Evolutionary conservation across 805 yeast species (phyloP), one percentile per base, ranked within the genome.

Genomic region (Scheffersomyces amazonensis): DNA sequence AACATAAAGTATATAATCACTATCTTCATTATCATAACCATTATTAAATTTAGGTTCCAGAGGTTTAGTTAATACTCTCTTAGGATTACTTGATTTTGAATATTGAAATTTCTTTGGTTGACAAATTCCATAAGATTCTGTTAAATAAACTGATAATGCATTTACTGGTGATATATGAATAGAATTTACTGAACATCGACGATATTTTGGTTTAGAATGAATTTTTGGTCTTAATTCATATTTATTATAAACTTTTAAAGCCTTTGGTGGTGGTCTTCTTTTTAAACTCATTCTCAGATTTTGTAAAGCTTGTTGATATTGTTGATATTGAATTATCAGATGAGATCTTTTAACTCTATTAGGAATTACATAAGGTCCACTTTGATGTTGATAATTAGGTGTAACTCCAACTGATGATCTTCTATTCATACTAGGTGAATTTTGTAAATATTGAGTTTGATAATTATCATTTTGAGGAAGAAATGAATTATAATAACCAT

Each of bases 61-160:
- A 2, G 97, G 97, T 57, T 93, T 91, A 0, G 99, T 95, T 31
- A 93, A 67, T 2, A 89, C 96, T 39, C 99, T 69, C 43, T 87
- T 80, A 3, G 99, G 99, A 56, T 93, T 93, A 42, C 87, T 81
- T 2, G 88, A 75, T 13, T 87, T 78, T 47, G 83, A 83, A 60
- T 93, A 93, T 45, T 81, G 81, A 62, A 88, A 93, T 50, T 64
- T 67, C 29, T 64, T 59, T 0, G 97, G 87, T 43, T 88, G 85
- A 62, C 97, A 91, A 39, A 91, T 75, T 8, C 85, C 70, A 59
- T 86, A 93, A 0, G 96, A 83, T 16, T 89, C 79, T 2, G 91
- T 75, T 35, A 93, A 65, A 34, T 85, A 79, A 3, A 81, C 75
- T 0, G 96, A 86, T 41, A 91, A 66, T 0, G 96, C 96, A 40